Base-by-base conservation (phyloP, 306 rosid species). In the Senna siamea region DNA sequence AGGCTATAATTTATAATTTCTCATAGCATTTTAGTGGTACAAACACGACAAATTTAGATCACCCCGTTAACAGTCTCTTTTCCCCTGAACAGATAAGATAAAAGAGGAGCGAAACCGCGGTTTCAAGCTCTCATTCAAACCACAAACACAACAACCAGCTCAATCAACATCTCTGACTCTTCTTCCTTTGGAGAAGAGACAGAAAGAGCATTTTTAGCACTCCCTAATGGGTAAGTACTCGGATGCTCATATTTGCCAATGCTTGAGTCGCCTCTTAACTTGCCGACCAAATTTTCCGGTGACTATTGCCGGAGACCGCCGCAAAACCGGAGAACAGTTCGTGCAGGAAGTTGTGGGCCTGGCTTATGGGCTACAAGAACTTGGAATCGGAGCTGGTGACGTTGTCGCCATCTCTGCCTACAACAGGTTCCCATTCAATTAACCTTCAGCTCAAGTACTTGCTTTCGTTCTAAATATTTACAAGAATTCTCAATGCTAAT, bases 401-500 rank as follows among this genome's bases (percentile, higher is more conserved):
- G 82, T 91, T 20, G 84, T 94, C 7, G 89, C 89, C 65, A 89
- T 94, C 75, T 90, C 90, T 73, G 96, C 98, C 67, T 87, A 78
- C 71, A 91, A 94, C 81, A 88, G 95, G 96, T 83, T 12, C 43
- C 6, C 37, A 28, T 12, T 18, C 64, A 34, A 57, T 57, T 28
- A 56, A 26, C 4, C 13, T 58, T 58, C 13, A 58, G 6, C 20
- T 58, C 22, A 17, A 14, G 9, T 12, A 30, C 47, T 8, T 9
- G 8, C 18, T 58, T 56, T n/a, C 30, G 30, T 1, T 26, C 30
- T 26, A 26, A 26, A 26, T 26, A 1, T 26, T 26, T 26, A 26
- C 30, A 26, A 26, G 30, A 26, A 26, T 26, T 26, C 30, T 1
- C 30, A 26, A 26, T 26, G 30, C 3, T 26, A 26, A 26, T 26